phyloP scores from a whole-genome alignment of 257 asterid species.

The Gardenia jasminoides region DNA sequence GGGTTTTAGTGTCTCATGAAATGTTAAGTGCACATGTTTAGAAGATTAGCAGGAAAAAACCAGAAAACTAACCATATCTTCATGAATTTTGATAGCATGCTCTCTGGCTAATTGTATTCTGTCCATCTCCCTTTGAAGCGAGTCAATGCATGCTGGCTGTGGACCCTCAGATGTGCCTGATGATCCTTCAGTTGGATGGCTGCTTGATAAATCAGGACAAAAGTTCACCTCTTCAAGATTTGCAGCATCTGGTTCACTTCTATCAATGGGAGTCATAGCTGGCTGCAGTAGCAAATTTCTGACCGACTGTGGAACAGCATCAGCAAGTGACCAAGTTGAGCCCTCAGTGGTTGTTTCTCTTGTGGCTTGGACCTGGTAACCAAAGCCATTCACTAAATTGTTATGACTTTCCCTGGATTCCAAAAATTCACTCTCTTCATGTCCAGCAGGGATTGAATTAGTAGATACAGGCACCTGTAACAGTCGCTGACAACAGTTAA shows the following conservation, averaged over 20 bases:
- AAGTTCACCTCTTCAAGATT: slow-evolving; percentile 10
- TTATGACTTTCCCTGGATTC: slow-evolving; percentile 9
- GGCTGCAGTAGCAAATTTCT: slow-evolving; percentile 7
- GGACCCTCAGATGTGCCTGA: slow-evolving; percentile 15
- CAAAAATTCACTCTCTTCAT: not conserved
- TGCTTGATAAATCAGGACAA: not conserved
- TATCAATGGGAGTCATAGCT: not conserved
- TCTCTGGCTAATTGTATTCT: slow-evolving; percentile 38
- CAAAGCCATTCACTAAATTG: slow-evolving; percentile 1
- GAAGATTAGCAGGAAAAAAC: slow-evolving; percentile 1
- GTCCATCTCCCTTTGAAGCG: slow-evolving; percentile 44
- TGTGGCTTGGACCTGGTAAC: slow-evolving; percentile 10
- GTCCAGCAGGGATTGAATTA: not conserved
- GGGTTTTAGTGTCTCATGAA: not conserved
- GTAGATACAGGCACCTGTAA: slow-evolving; percentile 11
- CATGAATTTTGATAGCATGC: slow-evolving; percentile 30
- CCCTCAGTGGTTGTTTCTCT: not conserved
- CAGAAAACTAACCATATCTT: slow-evolving; percentile 45
- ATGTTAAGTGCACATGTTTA: not conserved
- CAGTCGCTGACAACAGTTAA: not conserved
- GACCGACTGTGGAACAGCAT: slow-evolving; percentile 14
- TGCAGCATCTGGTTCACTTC: slow-evolving; percentile 7
- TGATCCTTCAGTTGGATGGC: slow-evolving; percentile 22
- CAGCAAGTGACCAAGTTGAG: slow-evolving; percentile 3
- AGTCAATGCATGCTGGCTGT: slow-evolving; percentile 25